Evolutionary conservation across 2,329 filamentous ascomycete species (phyloP).

Genomic region (Catunica adiposa): DNA sequence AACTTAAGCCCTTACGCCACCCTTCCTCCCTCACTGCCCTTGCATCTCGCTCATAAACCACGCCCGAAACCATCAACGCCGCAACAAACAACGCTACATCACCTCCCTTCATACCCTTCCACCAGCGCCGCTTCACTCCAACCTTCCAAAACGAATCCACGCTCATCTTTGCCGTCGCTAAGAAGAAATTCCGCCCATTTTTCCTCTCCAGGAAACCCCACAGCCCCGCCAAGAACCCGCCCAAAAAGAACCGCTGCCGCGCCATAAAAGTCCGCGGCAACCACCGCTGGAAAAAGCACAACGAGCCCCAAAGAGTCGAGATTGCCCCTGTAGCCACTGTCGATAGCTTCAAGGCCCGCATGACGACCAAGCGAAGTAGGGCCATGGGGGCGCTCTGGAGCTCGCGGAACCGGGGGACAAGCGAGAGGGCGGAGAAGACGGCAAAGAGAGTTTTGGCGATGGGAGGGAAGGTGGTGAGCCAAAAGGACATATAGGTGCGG

Average conservation of each 20-base stretch:
- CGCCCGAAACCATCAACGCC: slow-evolving; percentile 61
- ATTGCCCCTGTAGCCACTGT: slow-evolving; percentile 65
- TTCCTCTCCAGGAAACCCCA: slow-evolving; percentile 65
- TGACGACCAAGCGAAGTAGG: slow-evolving; percentile 47
- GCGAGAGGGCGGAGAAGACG: slow-evolving; percentile 50
- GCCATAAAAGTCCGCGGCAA: slow-evolving; percentile 60
- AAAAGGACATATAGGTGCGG: slow-evolving; percentile 75
- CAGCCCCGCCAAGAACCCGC: slow-evolving; percentile 68
- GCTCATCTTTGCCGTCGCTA: slow-evolving; percentile 64
- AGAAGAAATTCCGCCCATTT: slow-evolving; percentile 49
- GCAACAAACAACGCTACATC: slow-evolving; percentile 73
- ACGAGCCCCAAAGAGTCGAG: slow-evolving; percentile 70
- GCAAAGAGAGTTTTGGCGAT: slow-evolving; percentile 63
- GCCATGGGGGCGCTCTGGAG: slow-evolving; percentile 54
- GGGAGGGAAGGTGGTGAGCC: slow-evolving; percentile 65
- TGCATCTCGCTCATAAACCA: slow-evolving; percentile 58
- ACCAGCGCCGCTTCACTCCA: slow-evolving; percentile 74
- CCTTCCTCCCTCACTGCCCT: slow-evolving; percentile 48
- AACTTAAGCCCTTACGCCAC: slow-evolving; percentile 56
- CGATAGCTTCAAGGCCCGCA: slow-evolving; percentile 55
- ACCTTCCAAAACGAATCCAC: slow-evolving; percentile 83
- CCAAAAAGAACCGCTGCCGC: slow-evolving; percentile 77
- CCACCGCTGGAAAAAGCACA: slow-evolving; percentile 74
- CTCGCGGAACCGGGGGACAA: slow-evolving; percentile 49
- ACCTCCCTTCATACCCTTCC: slow-evolving; percentile 65